Base-by-base conservation (phyloP, 805 yeast species). In the Zygoascus bituminiphila region DNA sequence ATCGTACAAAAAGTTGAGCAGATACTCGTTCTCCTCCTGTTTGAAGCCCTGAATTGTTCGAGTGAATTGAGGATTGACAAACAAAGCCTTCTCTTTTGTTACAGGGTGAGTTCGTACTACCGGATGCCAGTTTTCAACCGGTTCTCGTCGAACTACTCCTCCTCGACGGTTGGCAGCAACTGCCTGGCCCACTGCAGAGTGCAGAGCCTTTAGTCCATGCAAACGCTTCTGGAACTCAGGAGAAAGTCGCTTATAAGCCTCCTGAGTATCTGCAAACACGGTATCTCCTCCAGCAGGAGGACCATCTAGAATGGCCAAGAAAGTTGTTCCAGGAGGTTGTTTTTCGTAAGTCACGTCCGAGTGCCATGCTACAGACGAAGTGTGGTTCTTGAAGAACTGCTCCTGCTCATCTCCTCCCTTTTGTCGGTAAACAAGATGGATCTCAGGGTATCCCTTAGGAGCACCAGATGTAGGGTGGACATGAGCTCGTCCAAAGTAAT, bases 251-350 rank as follows among this genome's bases (percentile, higher is more conserved):
- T 80, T 76, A 64, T 81, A 84, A 9, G 87, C 88, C 62, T 82
- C 88, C 33, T 72, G 70, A 23, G 79, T 72, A 59, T 82, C 86
- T n/a, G 85, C 76, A 60, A 82, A 84, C 43, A 82, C 68, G n/a
- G 87, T 84, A 62, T 84, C 93, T 52, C 93, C 93, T 47, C 91
- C 88, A 38, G 78, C 63, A 20, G 74, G 77, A 23, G 79, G 79
- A 25, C 71, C 70, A 44, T 82, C 85, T 39, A 83, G 66, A 47
- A 81, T 77, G 5, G 77, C 71, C 60, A 84, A 79, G 52, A 81
- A 74, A 0, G 91, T 84, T 41, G 76, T 69, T 17, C 86, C 83
- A 10, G 89, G 84, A 6, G 88, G 83, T 62, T 81, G 86, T 50
- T 72, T 71, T 62, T 83, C 89, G 62, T 81, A 84, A 26, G 86